Base-by-base conservation (phyloP, 495 filamentous ascomycete species). In the Aspergillus incahuasiensis region DNA sequence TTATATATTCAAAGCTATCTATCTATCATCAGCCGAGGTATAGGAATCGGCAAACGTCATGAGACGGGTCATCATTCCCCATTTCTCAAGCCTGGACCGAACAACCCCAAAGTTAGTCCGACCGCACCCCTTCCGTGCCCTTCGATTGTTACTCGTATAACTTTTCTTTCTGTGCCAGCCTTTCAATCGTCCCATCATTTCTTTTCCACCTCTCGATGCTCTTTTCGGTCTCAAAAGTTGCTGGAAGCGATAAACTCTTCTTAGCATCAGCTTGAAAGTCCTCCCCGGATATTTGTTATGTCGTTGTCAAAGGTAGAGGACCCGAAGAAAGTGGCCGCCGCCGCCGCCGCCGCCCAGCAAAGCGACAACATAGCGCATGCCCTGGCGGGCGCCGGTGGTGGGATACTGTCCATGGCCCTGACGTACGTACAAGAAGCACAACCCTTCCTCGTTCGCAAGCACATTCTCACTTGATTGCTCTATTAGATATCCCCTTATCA, bases 281-380 rank as follows among this genome's bases (percentile, higher is more conserved):
- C 40, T 13, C 9, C 39, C 28, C 11, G 25, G 13, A 21, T 19
- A 20, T 44, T 47, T 56, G 61, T 35, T 35, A 79, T 79, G 76
- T 75, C 75, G 64, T 68, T 73, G 57, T 57, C 71, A 13, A 64
- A 61, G 39, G 59, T 65, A 45, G 62, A 70, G 30, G 59, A 66
- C 19, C 64, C 70, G 25, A 68, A 69, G 40, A 75, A 71, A 57
- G 67, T 65, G 13, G 66, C 61, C 48, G 65, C 72, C 47, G 67
- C 76, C 19, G 67, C 76, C 19, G 68, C 81, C 47, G 78, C 79
- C 15, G 71, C 74, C 8, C 84, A 89, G 55, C 88, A 92, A 65
- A 90, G 88, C 63, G 90, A 95, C 74, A 94, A 96, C 70, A 87
- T 95, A 65, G 87, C 92, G 48, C 90, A 96, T 72, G 88, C 90